Percentiles rank a stretch among this genome's conserved stretches.
phyloP scores from a whole-genome alignment of 2,329 filamentous ascomycete genomes.

The Hypocreales sp. region DNA sequence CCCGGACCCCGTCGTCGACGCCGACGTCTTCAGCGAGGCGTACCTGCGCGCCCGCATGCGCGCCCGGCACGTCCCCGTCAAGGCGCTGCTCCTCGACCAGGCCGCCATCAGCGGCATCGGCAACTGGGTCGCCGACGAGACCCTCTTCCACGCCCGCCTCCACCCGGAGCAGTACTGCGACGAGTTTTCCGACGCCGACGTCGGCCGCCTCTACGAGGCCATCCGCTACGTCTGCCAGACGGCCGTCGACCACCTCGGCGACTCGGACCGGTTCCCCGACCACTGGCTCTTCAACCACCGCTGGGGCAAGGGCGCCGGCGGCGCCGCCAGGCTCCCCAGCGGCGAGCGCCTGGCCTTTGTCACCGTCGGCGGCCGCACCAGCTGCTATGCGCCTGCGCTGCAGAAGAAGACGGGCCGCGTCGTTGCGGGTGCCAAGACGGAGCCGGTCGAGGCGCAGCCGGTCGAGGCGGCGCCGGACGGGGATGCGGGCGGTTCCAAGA shows the following conservation, averaged over 20 bases:
- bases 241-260: slow-evolving; percentile 63
- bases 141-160: slow-evolving; percentile 74
- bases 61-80: slow-evolving; percentile 71
- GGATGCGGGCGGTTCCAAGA: too few relatives aligned
- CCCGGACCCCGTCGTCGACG: slow-evolving; percentile 79
- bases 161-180: slow-evolving; percentile 92
- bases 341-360: slow-evolving; percentile 76
- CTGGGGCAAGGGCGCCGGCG: slow-evolving; percentile 74
- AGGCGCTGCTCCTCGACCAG: slow-evolving; percentile 79
- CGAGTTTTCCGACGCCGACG: slow-evolving; percentile 56
- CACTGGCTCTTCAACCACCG: slow-evolving; percentile 81
- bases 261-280: slow-evolving; percentile 70
- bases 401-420: slow-evolving; percentile 60
- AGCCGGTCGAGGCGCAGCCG: slow-evolving; percentile 19
- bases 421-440: slow-evolving; percentile 25
- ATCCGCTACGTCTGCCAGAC: slow-evolving; percentile 68
- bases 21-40: slow-evolving; percentile 56
- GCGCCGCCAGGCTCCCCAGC: slow-evolving; percentile 53
- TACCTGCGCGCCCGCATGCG: slow-evolving; percentile 60
- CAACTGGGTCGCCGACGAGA: slow-evolving; percentile 95
- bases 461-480: too few relatives aligned
- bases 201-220: slow-evolving; percentile 53
- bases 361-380: slow-evolving; percentile 82
- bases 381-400: slow-evolving; percentile 68
- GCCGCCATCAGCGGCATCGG: slow-evolving; percentile 81